Evolutionary conservation across 2,329 filamentous ascomycete species (phyloP), one percentile per base, ranked within the genome.

Genomic region (Juglanconis sp.): DNA sequence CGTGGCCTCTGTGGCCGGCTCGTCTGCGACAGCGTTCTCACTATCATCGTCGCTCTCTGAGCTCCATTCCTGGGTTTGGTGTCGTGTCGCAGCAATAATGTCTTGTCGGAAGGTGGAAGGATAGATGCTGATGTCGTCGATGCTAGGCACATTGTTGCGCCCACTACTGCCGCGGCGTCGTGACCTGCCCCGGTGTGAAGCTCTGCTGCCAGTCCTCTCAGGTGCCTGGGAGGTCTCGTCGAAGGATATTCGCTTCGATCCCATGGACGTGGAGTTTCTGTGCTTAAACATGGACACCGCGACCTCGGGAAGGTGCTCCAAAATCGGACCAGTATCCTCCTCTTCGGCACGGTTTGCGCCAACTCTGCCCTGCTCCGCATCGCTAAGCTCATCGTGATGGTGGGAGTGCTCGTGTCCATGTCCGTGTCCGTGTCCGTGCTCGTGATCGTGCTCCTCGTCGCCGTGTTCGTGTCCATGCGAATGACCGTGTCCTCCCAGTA

Each of bases 401-500:
- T 66, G 64, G n/a, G 65, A 62, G 53, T 70, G 69, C 3, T 65
- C 72, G 53, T 77, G 74, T 31, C 67, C 66, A 65, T 83, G 76
- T 1, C 65, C 72, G 60, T 82, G 79, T 3, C 65, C 73, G 52
- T 76, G 72, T 8, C 68, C 66, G 61, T 83, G 76, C 1, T 66
- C 72, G 60, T 82, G 79, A 3, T 65, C 73, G 64, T 85, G 81
- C 24, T 82, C 84, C 63, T 84, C 78, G 63, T 80, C 79, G 13
- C 80, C 81, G 40, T 79, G 81, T 13, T 77, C 82, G 53, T 77
- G 78, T 4, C 87, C 89, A 71, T 95, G 91, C 13, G 86, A 86
- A 72, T 98, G 94, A 3, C 91, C 91, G 72, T 98, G 94, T 59
- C 96, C 94, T 67, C 96, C 95, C 69, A 99, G 91, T 36, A 99